Evolutionary conservation across 2,329 filamentous ascomycete genomes (phyloP), one percentile per base, ranked within the genome.

Genomic region (Colletotrichum scovillei): DNA sequence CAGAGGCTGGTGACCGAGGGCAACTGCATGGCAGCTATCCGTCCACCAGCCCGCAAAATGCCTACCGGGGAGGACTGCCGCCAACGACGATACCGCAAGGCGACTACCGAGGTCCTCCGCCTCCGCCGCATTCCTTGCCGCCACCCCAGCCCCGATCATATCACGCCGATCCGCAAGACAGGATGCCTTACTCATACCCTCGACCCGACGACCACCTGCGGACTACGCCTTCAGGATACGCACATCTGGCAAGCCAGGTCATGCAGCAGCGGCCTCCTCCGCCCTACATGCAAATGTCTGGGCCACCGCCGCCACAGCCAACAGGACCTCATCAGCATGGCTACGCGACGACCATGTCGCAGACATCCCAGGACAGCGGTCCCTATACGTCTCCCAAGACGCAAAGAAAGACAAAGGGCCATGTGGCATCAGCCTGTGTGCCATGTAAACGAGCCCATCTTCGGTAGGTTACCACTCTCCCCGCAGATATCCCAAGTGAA

Each of bases 371-470:
- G n/a, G 88, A 90, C 49, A 81, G 80, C 28, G 82, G 85, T 46
- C 81, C 85, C 3, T 88, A 87, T 75, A 83, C 85, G 12, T 91
- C 90, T 52, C 88, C 90, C 2, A 92, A 91, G 77, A 86, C 89
- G 7, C 90, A 91, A 75, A 86, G 91, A 76, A 93, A 92, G 81
- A 92, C 92, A 6, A 95, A 95, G 80, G 93, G 93, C 16, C 94
- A 97, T 84, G 94, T 96, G 66, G 93, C 93, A 63, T 95, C 93
- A 46, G 94, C 94, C 30, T 97, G 94, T 80, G 92, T 96, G 76
- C 94, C 95, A 73, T 97, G 94, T 85, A 96, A 96, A 81, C 92
- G 91, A 81, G 94, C 94, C 49, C 94, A 97, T 88, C 88, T 97
- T 75, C 87, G 91, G 90, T 92, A 83, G 80, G 85, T 77, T 71